Percentiles rank a stretch among this genome's conserved stretches.
phyloP scores from a whole-genome alignment of 805 yeast genomes.

The Cyberlindnera euphorbiae region DNA sequence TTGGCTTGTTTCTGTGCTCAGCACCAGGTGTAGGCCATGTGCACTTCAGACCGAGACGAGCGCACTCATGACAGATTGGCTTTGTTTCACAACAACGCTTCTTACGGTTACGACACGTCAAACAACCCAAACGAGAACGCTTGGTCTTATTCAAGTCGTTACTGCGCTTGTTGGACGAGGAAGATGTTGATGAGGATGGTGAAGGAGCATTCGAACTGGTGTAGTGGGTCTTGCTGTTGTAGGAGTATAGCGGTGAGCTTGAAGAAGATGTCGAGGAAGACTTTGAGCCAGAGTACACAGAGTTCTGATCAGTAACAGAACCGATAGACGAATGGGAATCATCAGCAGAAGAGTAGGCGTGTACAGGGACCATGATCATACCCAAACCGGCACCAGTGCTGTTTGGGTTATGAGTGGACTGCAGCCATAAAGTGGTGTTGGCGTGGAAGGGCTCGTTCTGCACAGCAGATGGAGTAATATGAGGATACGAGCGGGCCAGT shows the following conservation, averaged over 20 bases:
- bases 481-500: too few species aligned
- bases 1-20: constrained; percentile 40
- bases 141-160: constrained; percentile 20
- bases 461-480: too few species aligned
- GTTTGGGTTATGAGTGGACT: too few species aligned
- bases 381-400: too few species aligned
- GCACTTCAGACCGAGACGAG: constrained; percentile 59
- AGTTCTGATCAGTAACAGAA: too few species aligned
- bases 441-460: too few species aligned
- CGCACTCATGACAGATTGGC: constrained; percentile 66
- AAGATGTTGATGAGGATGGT: constrained; percentile 2
- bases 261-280: constrained; percentile 2
- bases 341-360: too few species aligned
- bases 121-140: constrained; percentile 68
- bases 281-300: too few species aligned
- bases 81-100: constrained; percentile 71
- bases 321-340: too few species aligned
- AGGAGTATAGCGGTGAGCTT: constrained; percentile 15
- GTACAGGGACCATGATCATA: too few species aligned
- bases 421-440: too few species aligned
- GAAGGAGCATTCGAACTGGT: constrained; percentile 1
- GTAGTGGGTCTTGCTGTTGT: constrained; percentile 1
- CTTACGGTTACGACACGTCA: constrained; percentile 73
- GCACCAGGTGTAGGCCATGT: constrained; percentile 71
- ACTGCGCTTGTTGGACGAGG: neutral